Base-by-base conservation (phyloP, 192 early-diverging fungal genomes). In the Linnemannia zychae region DNA sequence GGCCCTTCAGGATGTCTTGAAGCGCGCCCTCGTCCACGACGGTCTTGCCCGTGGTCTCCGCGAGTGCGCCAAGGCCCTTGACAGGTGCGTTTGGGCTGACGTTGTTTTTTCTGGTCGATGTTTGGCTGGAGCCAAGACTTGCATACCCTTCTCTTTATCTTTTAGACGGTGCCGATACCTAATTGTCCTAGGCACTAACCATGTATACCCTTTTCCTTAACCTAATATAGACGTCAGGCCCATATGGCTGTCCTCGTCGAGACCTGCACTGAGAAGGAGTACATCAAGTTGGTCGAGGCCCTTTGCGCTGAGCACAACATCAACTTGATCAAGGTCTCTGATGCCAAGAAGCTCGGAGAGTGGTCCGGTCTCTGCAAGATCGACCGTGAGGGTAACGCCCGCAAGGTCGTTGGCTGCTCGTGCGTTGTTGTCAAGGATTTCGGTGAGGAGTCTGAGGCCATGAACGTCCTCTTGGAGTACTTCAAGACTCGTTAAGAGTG, bases 301-400 rank as follows among this genome's bases (percentile, higher is more conserved):
- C 95, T 99, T 78, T 99, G 98, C 92, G 94, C 94, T 77, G 97
- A 99, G 93, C 97, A 98, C 97, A 94, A 95, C 92, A 98, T 99
- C 93, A 96, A 95, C 92, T 92, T 99, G 87, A 97, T 99, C 93
- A 97, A 98, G 95, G 95, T 99, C 70, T 91, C 94, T 50, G 97
- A 98, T 91, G 92, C 96, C 87, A 99, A 98, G 97, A 97, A 98
- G 94, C 94, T 99, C 86, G 98, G 98, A 88, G 96, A 99, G 92
- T 99, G 98, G 98, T 96, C 96, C 78, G 98, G 98, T 92, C 96
- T 99, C 85, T 99, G 97, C 96, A 98, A 99, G 95, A 96, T 99
- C 87, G 98, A 99, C 91, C 95, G 96, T 86, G 97, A 98, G 88
- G 98, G 98, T 87, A 97, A 97, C 90, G 94, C 98, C 89, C 97